phyloP scores from a whole-genome alignment of 768 basidiomycete genomes.

The Leccinum longicurvipes region DNA sequence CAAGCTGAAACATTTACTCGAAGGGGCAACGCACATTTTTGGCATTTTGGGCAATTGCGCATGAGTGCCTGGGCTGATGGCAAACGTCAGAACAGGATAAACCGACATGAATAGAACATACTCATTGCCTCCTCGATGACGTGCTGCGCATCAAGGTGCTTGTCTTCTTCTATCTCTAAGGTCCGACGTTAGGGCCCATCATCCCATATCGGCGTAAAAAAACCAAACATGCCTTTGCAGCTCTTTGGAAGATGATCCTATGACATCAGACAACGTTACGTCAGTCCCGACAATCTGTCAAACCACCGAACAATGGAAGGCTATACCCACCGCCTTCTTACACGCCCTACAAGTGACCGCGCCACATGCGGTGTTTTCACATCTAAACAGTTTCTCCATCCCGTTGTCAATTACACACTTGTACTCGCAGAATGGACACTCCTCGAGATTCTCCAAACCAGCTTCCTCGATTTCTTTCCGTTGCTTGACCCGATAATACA shows the following conservation, averaged over 20 bases:
- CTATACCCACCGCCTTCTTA: constrained; percentile 57
- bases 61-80: constrained; percentile 70
- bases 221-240: constrained; percentile 56
- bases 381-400: constrained; percentile 58
- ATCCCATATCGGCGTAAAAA: neutral
- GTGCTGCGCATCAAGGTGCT: constrained; percentile 70
- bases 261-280: neutral
- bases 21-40: constrained; percentile 52
- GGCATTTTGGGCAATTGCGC: constrained; percentile 84
- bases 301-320: neutral
- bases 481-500: constrained; percentile 75
- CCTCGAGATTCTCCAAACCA: constrained; percentile 74
- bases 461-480: constrained; percentile 79
- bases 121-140: constrained; percentile 93
- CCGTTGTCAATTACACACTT: constrained; percentile 72
- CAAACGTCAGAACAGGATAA: neutral
- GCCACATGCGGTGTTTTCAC: constrained; percentile 62
- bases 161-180: constrained; percentile 73
- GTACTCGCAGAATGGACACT: constrained; percentile 90
- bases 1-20: neutral
- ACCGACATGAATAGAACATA: constrained; percentile 30
- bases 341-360: constrained; percentile 78
- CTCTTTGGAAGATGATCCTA: constrained; percentile 81
- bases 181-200: neutral
- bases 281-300: neutral